Conservation (phyloP, 1,139 yeast genomes). For the Geotrichum klebahnii region DNA sequence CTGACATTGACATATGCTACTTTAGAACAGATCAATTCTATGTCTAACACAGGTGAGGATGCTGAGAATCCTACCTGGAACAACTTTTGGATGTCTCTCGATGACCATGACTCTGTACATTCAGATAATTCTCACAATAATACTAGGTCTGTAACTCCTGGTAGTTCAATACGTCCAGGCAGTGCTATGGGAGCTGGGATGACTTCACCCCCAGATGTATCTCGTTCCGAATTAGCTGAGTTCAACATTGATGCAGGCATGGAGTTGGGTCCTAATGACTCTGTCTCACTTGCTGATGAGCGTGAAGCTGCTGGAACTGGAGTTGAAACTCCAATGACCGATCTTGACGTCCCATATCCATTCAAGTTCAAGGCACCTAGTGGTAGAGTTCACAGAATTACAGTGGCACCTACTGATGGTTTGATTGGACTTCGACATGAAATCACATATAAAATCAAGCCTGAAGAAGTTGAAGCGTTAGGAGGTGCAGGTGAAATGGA, state of each 20-base stretch:
- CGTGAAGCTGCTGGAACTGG: too few relatives aligned
- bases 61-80: slow-evolving; percentile 78
- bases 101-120: slow-evolving; percentile 54
- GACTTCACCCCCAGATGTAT: slow-evolving; percentile 43
- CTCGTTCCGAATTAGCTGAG: slow-evolving; percentile 52
- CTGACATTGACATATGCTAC: slow-evolving; percentile 80
- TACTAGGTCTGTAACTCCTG: too few relatives aligned
- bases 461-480: slow-evolving; percentile 43
- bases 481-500: slow-evolving; percentile 40
- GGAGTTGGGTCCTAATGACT: too few relatives aligned
- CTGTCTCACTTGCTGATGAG: too few relatives aligned
- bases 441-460: slow-evolving; percentile 46
- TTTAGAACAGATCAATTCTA: slow-evolving; percentile 57
- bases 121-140: slow-evolving; percentile 48
- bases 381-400: slow-evolving; percentile 66
- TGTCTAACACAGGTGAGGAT: too few relatives aligned
- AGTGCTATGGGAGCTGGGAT: not conserved
- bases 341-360: slow-evolving; percentile 42
- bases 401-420: slow-evolving; percentile 50
- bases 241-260: slow-evolving; percentile 44
- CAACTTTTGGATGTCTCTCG: slow-evolving; percentile 76
- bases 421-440: slow-evolving; percentile 45
- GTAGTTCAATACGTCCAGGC: not conserved
- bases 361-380: slow-evolving; percentile 78
- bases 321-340: too few relatives aligned